Conservation (phyloP, 2,329 filamentous ascomycete species). For the Coniochaeta pulveracea region DNA sequence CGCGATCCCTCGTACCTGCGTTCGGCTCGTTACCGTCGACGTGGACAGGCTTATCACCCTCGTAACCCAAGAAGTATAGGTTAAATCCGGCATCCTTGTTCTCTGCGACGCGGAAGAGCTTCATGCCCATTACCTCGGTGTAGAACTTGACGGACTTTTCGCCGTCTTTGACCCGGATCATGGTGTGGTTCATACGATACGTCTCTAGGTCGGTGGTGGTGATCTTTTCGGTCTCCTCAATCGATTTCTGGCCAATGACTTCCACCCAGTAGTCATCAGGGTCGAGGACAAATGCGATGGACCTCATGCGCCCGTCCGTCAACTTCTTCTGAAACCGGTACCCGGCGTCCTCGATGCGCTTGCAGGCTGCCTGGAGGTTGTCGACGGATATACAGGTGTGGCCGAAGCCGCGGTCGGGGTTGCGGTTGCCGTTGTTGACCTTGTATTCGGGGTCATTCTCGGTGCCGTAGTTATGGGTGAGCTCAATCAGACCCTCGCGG, state of each 20-base stretch:
- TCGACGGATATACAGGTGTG: constrained; percentile 78
- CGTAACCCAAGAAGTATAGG: constrained; percentile 86
- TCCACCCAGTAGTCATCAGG: constrained; percentile 85
- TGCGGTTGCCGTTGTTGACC: constrained; percentile 80
- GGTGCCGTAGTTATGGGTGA: constrained; percentile 78
- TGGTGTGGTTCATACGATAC: constrained; percentile 83
- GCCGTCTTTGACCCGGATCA: constrained; percentile 84
- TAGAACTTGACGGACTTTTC: constrained; percentile 69
- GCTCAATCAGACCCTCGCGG: constrained; percentile 81
- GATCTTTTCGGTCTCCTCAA: constrained; percentile 62
- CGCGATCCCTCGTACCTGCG: constrained; percentile 40
- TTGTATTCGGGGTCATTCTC: constrained; percentile 74
- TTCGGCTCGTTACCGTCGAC: constrained; percentile 39
- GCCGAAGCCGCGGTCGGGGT: constrained; percentile 73
- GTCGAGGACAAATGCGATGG: constrained; percentile 85
- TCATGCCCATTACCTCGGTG: constrained; percentile 84
- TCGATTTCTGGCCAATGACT: constrained; percentile 59
- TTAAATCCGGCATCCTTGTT: constrained; percentile 66
- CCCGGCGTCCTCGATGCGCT: constrained; percentile 78
- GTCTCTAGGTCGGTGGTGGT: constrained; percentile 61
- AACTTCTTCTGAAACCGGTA: constrained; percentile 95
- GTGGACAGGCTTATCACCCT: constrained; percentile 39
- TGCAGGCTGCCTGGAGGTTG: constrained; percentile 79
- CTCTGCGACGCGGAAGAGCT: constrained; percentile 61
- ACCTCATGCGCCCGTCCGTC: constrained; percentile 72